Evolutionary conservation across 805 yeast genomes (phyloP), one percentile per base, ranked within the genome.

Genomic region (Blastobotrys robertii): DNA sequence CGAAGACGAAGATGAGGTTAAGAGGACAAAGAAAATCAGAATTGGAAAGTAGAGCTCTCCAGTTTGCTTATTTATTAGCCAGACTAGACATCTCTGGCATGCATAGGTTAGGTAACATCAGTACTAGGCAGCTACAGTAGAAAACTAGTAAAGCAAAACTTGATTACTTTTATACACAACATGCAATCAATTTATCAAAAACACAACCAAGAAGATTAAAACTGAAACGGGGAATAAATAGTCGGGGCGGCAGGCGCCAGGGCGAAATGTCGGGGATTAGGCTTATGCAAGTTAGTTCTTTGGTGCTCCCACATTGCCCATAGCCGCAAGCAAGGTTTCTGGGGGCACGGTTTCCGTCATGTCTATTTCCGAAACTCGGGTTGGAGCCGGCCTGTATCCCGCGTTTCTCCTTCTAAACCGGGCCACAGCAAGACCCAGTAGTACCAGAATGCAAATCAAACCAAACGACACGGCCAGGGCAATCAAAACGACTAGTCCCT

Each of bases 401-500:
- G 69, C 69, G 7, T 63, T 58, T 34, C 67, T 59, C 41, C 62
- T 62, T 41, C 59, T 65, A 53, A 62, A 64, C 42, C 60, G 59
- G 38, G 62, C 67, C 30, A 70, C 70, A 3, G 66, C 49, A 22
- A 65, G 59, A 44, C 70, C 82, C 43, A 64, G 52, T 13, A 58
- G 59, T 7, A 70, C 60, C 22, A 74, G 44, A 8, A 72, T 43
- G 29, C 64, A 49, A 49, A 69, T 63, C 11, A 77, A 63, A 1
- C 70, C 84, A 29, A 83, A 51, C 0, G 90, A 77, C 43, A 79
- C 65, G 0, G 87, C 92, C 34, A 80, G 67, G 0, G 83, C 76
- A 36, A 82, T 73, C 25, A 84, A 70, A 3, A 80, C 86, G 25
- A 82, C 79, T 52, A 72, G 79, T 0, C 92, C 88, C 14, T 74